phyloP scores from a whole-genome alignment of 2,329 filamentous ascomycete species.

The Talaromyces pinophilus region DNA sequence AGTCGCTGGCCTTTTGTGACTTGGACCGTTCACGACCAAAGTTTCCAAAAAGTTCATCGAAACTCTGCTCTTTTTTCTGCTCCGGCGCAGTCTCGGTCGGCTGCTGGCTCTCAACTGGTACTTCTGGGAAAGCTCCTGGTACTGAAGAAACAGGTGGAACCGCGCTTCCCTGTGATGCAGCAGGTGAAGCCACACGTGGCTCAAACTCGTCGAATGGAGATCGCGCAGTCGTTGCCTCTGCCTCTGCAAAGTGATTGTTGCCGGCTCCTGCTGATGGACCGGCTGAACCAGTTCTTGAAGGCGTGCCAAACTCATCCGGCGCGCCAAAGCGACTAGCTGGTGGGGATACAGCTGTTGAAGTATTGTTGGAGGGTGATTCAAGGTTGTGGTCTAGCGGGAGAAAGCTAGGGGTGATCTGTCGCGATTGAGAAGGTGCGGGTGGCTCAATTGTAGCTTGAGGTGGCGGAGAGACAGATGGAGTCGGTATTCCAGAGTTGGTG shows the following conservation, averaged over 20 bases:
- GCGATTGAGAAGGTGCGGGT: conserved; percentile 49
- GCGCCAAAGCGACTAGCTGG: conserved; percentile 65
- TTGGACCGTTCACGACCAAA: conserved; percentile 46
- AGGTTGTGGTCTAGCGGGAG: conserved; percentile 65
- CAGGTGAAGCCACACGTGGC: conserved; percentile 23
- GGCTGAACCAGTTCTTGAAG: conserved; percentile 29
- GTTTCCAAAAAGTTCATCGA: conserved; percentile 50
- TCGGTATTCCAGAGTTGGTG: conserved; percentile 54
- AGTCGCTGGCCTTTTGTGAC: conserved; percentile 50
- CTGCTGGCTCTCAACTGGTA: conserved; percentile 16
- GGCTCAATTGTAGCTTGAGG: conserved; percentile 42
- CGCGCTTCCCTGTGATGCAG: background rate
- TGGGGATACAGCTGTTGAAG: conserved; percentile 71
- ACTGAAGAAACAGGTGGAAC: conserved; percentile 30
- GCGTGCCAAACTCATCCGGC: conserved; percentile 47
- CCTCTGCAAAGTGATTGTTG: background rate
- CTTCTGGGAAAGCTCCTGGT: conserved; percentile 52
- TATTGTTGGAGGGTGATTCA: conserved; percentile 67
- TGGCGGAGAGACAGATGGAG: conserved; percentile 64
- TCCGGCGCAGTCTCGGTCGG: conserved; percentile 28
- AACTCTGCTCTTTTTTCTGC: conserved; percentile 41
- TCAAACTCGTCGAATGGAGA: conserved; percentile 40
- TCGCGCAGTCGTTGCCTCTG: conserved; percentile 23
- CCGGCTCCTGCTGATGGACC: background rate
- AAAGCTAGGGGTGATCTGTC: conserved; percentile 60